Base-by-base conservation (phyloP, 2,329 filamentous ascomycete species). In the Purpureocillium takamizusanense region DNA sequence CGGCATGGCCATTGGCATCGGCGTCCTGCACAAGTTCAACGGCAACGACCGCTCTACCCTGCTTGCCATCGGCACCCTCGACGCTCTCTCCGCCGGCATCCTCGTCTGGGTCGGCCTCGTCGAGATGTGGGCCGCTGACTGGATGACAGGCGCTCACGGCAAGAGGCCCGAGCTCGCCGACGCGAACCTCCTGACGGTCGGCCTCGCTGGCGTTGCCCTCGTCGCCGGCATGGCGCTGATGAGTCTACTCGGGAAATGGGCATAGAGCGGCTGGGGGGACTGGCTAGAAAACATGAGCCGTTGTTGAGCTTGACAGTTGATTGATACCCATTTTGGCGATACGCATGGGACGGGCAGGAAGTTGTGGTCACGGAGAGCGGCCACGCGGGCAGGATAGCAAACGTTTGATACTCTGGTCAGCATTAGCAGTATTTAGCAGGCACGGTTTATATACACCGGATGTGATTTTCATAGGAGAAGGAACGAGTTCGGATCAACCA, bases 1-100 rank as follows among this genome's bases (percentile, higher is more conserved):
- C 23, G 85, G 84, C 10, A 89, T 89, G 83, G 82, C 78, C 0
- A 87, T 90, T 42, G 84, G 85, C 1, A 78, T 87, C 27, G 82
- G 81, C 3, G 81, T 84, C 4, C 60, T 88, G 21, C 61, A 79
- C 29, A 56, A 67, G 8, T 88, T 87, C 61, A 88, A 89, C 49
- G 83, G 82, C 4, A 86, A 84, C 49, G 74, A 85, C 47, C 72
- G 68, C 3, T 67, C 69, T 2, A 88, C 83, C 0, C 66, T 87
- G 31, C 59, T 88, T 32, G 78, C 83, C 3, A 76, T 88, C 28
- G 84, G 83, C 1, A 86, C 82, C 0, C 65, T 89, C 1, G 79
- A 89, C 55, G 81, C 83, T 6, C 53, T 88, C 9, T 84, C 78
- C 1, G 82, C 84, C 0, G 84, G 84, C 21, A 85, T 90, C 33